phyloP scores from a whole-genome alignment of 163 green algal species.

The Scenedesmus sp. region DNA sequence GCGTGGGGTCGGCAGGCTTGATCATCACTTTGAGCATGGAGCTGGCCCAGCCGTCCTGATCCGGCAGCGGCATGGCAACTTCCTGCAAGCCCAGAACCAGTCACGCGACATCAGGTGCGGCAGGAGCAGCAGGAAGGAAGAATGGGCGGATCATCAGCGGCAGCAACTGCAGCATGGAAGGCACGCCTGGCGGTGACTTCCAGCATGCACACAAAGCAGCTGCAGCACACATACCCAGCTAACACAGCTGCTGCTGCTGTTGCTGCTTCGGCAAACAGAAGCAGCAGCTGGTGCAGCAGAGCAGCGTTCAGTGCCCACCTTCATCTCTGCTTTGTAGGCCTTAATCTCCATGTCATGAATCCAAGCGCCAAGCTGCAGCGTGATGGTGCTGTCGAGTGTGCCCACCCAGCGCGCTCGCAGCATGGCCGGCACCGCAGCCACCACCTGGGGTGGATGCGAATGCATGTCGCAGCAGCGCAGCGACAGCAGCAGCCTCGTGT shows the following conservation, averaged over 20 bases:
- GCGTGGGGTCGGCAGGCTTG: background rate
- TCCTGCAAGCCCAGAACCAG: too few species aligned
- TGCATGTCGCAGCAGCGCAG: background rate
- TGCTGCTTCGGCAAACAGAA: too few species aligned
- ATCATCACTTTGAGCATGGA: background rate
- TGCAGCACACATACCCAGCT: too few species aligned
- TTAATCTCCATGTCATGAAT: background rate
- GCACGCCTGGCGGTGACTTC: too few species aligned
- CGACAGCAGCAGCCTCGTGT: slow-evolving; percentile 11
- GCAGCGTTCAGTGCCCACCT: background rate
- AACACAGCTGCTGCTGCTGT: too few species aligned
- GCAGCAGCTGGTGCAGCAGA: background rate
- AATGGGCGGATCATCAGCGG: background rate
- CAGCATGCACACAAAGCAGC: background rate
- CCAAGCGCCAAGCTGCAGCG: background rate
- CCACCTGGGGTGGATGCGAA: too few species aligned
- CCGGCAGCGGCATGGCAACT: background rate
- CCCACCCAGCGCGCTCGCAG: background rate
- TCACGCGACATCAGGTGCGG: background rate
- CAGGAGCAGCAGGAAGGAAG: background rate
- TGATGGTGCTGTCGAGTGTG: background rate
- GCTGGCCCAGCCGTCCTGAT: background rate
- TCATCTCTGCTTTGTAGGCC: background rate
- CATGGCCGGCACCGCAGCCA: background rate
- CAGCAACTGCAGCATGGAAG: too few species aligned